Evolutionary conservation across 2,329 filamentous ascomycete species (phyloP), one percentile per base, ranked within the genome.

Genomic region (Clonostachys byssicola): DNA sequence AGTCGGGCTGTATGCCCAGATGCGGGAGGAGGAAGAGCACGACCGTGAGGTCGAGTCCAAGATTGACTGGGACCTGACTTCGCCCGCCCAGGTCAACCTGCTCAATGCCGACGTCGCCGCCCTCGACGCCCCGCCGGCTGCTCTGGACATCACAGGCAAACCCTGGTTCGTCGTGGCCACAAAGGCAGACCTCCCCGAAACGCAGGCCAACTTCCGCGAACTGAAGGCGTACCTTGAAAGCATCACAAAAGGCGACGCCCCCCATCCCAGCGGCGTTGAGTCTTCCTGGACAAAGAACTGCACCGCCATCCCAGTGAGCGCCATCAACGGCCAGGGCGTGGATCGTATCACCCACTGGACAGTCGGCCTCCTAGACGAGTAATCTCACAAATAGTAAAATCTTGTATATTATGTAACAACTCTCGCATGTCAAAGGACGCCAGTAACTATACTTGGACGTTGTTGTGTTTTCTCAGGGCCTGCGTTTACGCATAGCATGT

Each of bases 131-230:
- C 33, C 47, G 6, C 49, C 55, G 8, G 42, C 46, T 2, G 49
- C 49, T n/a, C 62, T 88, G n/a, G 82, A 86, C 39, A 95, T 97
- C 54, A 88, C 88, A n/a, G 81, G 81, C 34, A 99, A 99, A 70
- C 92, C 94, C 1, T 99, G 94, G 94, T 94, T 95, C 59, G 92
- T 96, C 6, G 84, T 96, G 40, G 92, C 89, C 2, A 96, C 92
- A 17, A 97, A 97, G 68, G 92, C 89, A 1, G 92, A 97, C 63
- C 64, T 95, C 47, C 81, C 85, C 5, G 79, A 78, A 4, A 95
- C 94, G 3, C 80, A 91, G 63, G 78, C 83, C 20, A 95, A 94
- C 61, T 99, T 89, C 63, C 67, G 65, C 35, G 67, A 71, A 45
- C 70, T 99, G 55, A 83, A 83, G 54, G 67, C 69, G 9, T 96